Conservation (phyloP, 208 protist species). For the Trypanosoma conorhini region DNA sequence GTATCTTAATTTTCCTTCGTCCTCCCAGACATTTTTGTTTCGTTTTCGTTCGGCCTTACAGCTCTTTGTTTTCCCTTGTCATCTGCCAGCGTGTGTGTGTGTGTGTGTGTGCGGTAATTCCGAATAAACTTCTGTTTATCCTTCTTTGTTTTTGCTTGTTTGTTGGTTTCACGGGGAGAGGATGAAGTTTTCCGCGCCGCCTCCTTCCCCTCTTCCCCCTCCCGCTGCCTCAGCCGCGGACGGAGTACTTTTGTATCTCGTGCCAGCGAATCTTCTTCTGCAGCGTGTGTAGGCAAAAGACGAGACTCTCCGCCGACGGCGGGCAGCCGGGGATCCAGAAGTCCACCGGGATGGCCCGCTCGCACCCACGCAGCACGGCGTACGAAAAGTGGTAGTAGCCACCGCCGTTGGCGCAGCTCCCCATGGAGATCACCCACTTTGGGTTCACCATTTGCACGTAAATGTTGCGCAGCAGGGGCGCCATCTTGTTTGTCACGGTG, state of each 20-base stretch:
- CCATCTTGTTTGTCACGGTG: conserved; percentile 99
- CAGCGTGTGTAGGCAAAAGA: conserved; percentile 91
- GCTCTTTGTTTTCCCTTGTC: not conserved
- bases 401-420: conserved; percentile 98
- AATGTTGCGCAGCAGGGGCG: conserved; percentile 97
- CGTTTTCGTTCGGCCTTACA: not conserved
- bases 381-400: conserved; percentile 99
- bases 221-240: conserved; percentile 32
- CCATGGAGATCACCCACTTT: conserved; percentile 95
- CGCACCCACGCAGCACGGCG: conserved; percentile 96
- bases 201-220: too few species aligned
- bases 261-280: conserved; percentile 95
- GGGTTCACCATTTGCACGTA: conserved; percentile 98
- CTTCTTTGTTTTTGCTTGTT: too few species aligned
- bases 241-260: conserved; percentile 92
- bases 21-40: not conserved
- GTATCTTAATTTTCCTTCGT: not conserved
- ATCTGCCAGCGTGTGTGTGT: too few species aligned
- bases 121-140: not conserved
- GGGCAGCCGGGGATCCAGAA: conserved; percentile 99
- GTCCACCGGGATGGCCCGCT: conserved; percentile 98
- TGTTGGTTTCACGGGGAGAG: not conserved
- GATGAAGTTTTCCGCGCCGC: not conserved
- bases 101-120: not conserved
- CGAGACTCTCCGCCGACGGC: conserved; percentile 94